These are phyloP conservation scores for Dicorynia guianensis DNA, from an alignment of 306 rosid genomes.

Conservation along the genomic window DNA sequence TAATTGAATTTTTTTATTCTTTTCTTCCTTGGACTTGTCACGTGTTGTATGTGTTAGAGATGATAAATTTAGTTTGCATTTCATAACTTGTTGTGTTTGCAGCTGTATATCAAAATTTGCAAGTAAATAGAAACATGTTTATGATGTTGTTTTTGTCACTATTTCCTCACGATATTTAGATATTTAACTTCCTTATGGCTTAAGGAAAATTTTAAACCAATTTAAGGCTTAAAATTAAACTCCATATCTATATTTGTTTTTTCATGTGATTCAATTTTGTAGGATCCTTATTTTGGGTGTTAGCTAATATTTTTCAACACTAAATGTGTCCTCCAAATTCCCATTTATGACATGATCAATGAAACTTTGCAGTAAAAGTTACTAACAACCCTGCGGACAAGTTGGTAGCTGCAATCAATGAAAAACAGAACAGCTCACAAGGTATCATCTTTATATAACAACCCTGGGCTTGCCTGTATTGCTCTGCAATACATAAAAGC, in stretches of 20 bases:
- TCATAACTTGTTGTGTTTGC: background rate
- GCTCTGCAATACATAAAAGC: slow-evolving; percentile 93
- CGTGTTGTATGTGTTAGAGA: background rate
- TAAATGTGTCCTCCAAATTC: slow-evolving; percentile 14
- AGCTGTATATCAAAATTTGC: background rate
- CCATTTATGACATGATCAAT: slow-evolving; percentile 30
- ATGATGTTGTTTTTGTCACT: slow-evolving; percentile 16
- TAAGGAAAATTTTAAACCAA: slow-evolving; percentile 18
- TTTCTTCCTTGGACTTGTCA: slow-evolving; percentile 29
- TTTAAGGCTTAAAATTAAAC: slow-evolving; percentile 13
- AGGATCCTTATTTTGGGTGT: background rate
- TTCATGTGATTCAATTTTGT: background rate
- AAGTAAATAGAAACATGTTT: background rate
- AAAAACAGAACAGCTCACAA: slow-evolving; percentile 59
- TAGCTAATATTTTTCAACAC: background rate
- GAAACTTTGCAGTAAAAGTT: slow-evolving; percentile 48
- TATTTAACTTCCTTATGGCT: slow-evolving; percentile 12
- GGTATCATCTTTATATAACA: slow-evolving; percentile 44
- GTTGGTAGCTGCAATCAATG: slow-evolving; percentile 53
- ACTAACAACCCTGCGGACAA: slow-evolving; percentile 60
- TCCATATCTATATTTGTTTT: background rate
- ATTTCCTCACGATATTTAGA: slow-evolving; percentile 15
- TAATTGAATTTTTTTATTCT: slow-evolving; percentile 4
- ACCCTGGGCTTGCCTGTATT: slow-evolving; percentile 85
- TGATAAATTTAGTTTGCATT: background rate